Evolutionary conservation across 1,284 basidiomycete species (phyloP), one percentile per base, ranked within the genome.

Genomic region (Ustilago trichophora): DNA sequence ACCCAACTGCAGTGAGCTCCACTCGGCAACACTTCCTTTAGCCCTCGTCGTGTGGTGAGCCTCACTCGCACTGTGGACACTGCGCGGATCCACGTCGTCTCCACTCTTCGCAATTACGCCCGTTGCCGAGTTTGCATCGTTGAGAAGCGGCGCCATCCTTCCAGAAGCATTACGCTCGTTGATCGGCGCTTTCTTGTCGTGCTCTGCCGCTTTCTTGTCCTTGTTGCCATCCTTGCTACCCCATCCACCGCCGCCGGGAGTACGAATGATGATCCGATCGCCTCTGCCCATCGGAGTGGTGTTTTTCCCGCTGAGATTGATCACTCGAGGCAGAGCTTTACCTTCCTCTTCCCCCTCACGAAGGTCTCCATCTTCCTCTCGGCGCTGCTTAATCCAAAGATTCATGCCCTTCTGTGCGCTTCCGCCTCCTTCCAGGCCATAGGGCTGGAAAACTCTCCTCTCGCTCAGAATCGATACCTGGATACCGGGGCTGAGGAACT

Each of bases 161-260:
- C 44, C 67, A 7, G 62, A 66, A 0, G 60, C 67, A 32, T 71
- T 71, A 11, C 57, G 49, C 6, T 56, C 32, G 41, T 71, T 71
- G 56, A 65, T 60, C 48, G 62, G 50, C 15, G 42, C 38, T 21
- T 35, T 53, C 22, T 49, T 34, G 21, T 50, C 52, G 6, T 21
- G 27, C 29, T 13, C 34, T n/a, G n/a, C n/a, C n/a, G 48, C 37
- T 19, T 21, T 22, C 5, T 22, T 37, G 2, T 27, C 34, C 3
- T 38, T 22, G 12, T n/a, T 27, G 4, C 26, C 34, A 21, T 46
- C 43, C 38, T 45, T 53, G 12, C 27, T 34, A 1, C 93, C 93
- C 91, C 91, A 97, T 1, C 89, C 94, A 4, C 94, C 94, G 6
- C 91, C 94, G 1, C 94, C 94, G 0, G 93, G 94, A 4, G 93